Evolutionary conservation across 192 early-diverging fungal species (phyloP).

Genomic region (Phlyctochytrium planicorne): DNA sequence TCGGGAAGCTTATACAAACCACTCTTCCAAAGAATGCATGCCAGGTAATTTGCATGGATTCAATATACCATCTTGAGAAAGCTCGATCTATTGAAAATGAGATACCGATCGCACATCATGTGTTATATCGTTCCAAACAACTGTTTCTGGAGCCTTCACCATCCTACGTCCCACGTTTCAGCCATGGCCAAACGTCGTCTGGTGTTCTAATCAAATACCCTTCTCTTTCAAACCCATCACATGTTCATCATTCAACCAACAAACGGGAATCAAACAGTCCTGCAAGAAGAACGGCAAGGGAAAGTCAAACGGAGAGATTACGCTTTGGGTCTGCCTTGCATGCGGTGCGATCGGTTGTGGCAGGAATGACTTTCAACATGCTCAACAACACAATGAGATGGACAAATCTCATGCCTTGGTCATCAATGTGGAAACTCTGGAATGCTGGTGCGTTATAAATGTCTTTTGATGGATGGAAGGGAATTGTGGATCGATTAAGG

Average conservation of each 20-base stretch:
- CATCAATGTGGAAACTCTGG: conserved; percentile 24
- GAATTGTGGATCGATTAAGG: neutral
- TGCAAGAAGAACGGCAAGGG: neutral
- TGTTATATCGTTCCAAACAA: no score
- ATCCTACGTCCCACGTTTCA: no score
- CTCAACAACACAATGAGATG: conserved; percentile 19
- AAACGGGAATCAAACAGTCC: neutral
- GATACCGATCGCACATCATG: no score
- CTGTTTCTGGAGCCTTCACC: no score
- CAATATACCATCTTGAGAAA: no score
- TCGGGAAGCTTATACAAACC: no score
- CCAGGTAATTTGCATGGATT: no score
- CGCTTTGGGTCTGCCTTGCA: conserved; percentile 41
- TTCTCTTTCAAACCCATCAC: conserved; percentile 8
- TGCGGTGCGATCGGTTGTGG: conserved; percentile 40
- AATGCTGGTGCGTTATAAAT: conserved; percentile 43
- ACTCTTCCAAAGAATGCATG: no score
- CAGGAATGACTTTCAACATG: conserved; percentile 36
- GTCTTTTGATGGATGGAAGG: no score
- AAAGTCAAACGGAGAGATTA: neutral
- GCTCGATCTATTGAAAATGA: no score
- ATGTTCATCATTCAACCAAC: conserved; percentile 2
- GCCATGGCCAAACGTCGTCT: no score
- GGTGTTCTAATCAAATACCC: conserved; percentile 6
- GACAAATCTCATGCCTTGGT: conserved; percentile 26